Conservation (phyloP, 2,329 filamentous ascomycete species). For the Penicillium sp. region DNA sequence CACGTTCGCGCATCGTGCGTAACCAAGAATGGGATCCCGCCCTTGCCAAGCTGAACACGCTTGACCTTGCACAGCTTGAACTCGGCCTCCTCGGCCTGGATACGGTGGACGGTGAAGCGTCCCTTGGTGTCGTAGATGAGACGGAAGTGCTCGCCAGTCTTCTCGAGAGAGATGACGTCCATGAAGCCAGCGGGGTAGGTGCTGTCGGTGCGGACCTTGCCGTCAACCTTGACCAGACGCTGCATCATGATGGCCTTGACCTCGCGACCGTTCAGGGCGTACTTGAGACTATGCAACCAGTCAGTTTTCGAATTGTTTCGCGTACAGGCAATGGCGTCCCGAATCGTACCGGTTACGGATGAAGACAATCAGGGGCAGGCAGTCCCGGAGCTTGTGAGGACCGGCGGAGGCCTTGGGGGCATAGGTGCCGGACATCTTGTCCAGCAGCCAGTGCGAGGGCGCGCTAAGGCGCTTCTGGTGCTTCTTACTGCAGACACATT, state of each 20-base stretch:
- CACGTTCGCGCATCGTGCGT: slow-evolving; percentile 99
- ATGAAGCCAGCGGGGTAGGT: slow-evolving; percentile 99
- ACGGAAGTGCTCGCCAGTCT: slow-evolving; percentile 99
- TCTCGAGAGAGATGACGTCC: slow-evolving; percentile 99
- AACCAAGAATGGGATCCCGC: slow-evolving; percentile 99
- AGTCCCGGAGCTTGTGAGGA: slow-evolving; percentile 99
- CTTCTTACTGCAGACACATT: slow-evolving; percentile 69
- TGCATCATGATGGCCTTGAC: slow-evolving; percentile 98
- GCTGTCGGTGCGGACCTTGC: slow-evolving; percentile 97
- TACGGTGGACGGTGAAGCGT: slow-evolving; percentile 99
- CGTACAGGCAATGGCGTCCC: not conserved
- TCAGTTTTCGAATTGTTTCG: slow-evolving; percentile 5
- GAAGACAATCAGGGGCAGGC: slow-evolving; percentile 98
- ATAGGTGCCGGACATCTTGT: slow-evolving; percentile 95
- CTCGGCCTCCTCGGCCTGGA: slow-evolving; percentile 96
- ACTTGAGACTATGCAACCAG: slow-evolving; percentile 74
- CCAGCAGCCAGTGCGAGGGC: slow-evolving; percentile 98
- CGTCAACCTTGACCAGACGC: slow-evolving; percentile 98
- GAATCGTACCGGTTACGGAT: slow-evolving; percentile 63
- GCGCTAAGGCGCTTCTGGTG: slow-evolving; percentile 99
- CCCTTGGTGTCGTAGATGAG: slow-evolving; percentile 99
- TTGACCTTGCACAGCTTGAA: slow-evolving; percentile 99
- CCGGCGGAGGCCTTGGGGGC: slow-evolving; percentile 67
- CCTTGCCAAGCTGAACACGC: slow-evolving; percentile 97
- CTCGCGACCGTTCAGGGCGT: slow-evolving; percentile 98